phyloP scores from a whole-genome alignment of 129 eudicot genomes.

The Artemisia tridentata region DNA sequence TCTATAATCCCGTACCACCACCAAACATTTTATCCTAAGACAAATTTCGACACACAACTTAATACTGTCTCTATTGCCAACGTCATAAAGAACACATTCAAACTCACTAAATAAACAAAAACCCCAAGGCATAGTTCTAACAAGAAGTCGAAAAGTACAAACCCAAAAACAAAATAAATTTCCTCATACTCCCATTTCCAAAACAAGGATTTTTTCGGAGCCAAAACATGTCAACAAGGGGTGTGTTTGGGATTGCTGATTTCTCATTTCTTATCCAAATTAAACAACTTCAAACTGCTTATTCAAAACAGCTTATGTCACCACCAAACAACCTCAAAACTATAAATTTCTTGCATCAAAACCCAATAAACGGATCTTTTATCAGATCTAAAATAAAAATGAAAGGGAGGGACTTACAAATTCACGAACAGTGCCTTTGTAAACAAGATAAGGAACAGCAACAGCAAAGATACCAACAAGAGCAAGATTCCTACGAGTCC shows the following conservation, averaged over 20 bases:
- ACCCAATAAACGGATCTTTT: too few relatives aligned
- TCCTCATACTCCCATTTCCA: constrained; percentile 12
- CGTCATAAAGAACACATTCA: too few relatives aligned
- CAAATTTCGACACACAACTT: too few relatives aligned
- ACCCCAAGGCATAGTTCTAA: not conserved
- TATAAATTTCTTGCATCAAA: not conserved
- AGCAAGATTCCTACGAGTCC: constrained; percentile 95
- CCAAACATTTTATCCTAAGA: not conserved
- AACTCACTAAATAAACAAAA: not conserved
- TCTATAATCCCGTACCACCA: not conserved
- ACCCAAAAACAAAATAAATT: constrained; percentile 4
- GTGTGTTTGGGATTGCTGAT: too few relatives aligned
- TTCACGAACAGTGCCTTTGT: constrained; percentile 92
- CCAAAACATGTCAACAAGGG: too few relatives aligned
- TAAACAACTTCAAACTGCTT: too few relatives aligned
- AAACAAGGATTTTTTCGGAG: not conserved
- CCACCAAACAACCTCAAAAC: too few relatives aligned
- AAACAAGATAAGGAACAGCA: constrained; percentile 77
- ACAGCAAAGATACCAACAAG: constrained; percentile 81
- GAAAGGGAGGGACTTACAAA: constrained; percentile 40
- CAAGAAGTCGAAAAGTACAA: not conserved
- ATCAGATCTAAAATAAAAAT: constrained; percentile 16
- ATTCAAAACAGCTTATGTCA: too few relatives aligned
- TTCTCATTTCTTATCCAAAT: too few relatives aligned
- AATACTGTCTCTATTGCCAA: too few relatives aligned